Conservation (phyloP, 2,329 filamentous ascomycete genomes). For the Diaporthe humulicola region DNA sequence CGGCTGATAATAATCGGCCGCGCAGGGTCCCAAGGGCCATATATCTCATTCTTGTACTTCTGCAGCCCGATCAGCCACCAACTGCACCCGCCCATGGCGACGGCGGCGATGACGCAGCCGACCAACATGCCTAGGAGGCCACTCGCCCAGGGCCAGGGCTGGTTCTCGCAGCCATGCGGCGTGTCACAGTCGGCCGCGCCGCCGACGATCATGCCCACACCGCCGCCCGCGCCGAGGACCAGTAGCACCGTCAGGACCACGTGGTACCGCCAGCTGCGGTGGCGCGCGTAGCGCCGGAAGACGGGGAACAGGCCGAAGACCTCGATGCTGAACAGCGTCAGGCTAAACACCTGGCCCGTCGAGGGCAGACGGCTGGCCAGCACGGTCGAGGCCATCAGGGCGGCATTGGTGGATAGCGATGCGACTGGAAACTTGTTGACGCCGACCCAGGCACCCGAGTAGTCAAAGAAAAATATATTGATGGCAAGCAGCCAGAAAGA, state of each 20-base stretch:
- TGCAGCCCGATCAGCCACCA: constrained; percentile 99
- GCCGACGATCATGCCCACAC: constrained; percentile 75
- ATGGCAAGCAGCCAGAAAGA: constrained; percentile 93
- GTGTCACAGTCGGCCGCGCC: constrained; percentile 52
- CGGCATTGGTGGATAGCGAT: constrained; percentile 91
- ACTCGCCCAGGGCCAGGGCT: constrained; percentile 65
- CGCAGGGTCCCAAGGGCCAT: constrained; percentile 97
- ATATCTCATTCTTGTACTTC: constrained; percentile 99
- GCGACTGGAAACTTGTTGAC: constrained; percentile 73
- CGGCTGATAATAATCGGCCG: constrained; percentile 85
- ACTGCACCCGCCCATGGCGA: constrained; percentile 92
- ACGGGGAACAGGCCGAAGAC: constrained; percentile 98
- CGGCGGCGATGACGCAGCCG: constrained; percentile 78
- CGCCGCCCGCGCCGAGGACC: constrained; percentile 83
- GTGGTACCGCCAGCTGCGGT: constrained; percentile 86
- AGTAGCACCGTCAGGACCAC: constrained; percentile 80
- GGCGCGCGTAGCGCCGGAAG: constrained; percentile 88
- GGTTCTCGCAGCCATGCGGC: constrained; percentile 42
- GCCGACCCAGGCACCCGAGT: constrained; percentile 77
- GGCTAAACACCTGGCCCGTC: constrained; percentile 93
- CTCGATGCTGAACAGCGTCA: constrained; percentile 96
- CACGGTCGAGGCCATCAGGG: constrained; percentile 95
- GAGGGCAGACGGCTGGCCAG: constrained; percentile 89
- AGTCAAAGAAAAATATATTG: constrained; percentile 99
- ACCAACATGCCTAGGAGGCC: constrained; percentile 80